Evolutionary conservation across 2,329 filamentous ascomycete species (phyloP).

Genomic region (Waltergamsia citrina): DNA sequence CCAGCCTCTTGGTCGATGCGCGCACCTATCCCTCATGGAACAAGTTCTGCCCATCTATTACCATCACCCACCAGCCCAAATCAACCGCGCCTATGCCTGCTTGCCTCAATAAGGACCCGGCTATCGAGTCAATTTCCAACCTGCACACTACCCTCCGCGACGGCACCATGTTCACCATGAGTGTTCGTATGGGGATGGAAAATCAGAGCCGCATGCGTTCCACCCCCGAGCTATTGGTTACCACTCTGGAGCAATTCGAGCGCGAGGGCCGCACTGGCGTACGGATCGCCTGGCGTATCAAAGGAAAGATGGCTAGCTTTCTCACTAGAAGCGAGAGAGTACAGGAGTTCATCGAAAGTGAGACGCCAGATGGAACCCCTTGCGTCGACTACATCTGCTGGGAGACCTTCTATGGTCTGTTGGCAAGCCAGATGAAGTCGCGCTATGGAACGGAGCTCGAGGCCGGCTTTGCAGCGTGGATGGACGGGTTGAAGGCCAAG

Average conservation of each 20-base stretch:
- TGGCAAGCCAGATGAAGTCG: constrained; percentile 22
- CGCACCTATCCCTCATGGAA: constrained; percentile 24
- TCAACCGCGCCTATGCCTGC: constrained; percentile 6
- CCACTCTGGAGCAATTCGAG: constrained; percentile 21
- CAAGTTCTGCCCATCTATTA: constrained; percentile 18
- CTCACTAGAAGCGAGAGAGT: constrained; percentile 27
- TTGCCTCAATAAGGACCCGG: constrained; percentile 3
- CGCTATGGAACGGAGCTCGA: constrained; percentile 20
- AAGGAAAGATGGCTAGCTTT: constrained; percentile 17
- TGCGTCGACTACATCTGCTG: constrained; percentile 28
- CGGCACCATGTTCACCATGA: constrained; percentile 16
- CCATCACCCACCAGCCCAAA: constrained; percentile 11
- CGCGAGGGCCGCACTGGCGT: constrained; percentile 18
- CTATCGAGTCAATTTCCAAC: constrained; percentile 2
- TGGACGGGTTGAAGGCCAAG: constrained; percentile 20
- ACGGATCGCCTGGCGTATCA: constrained; percentile 27
- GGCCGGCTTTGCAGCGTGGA: constrained; percentile 26
- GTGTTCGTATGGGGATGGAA: constrained; percentile 19
- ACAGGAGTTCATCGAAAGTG: constrained; percentile 27
- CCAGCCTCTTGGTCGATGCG: constrained; percentile 19
- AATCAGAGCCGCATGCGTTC: neutral
- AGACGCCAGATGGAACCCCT: constrained; percentile 13
- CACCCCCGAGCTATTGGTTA: constrained; percentile 13
- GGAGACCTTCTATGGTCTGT: constrained; percentile 33
- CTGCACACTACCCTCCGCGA: constrained; percentile 4